phyloP scores from a whole-genome alignment of 2,329 filamentous ascomycete genomes.

The Diplodia mutila region DNA sequence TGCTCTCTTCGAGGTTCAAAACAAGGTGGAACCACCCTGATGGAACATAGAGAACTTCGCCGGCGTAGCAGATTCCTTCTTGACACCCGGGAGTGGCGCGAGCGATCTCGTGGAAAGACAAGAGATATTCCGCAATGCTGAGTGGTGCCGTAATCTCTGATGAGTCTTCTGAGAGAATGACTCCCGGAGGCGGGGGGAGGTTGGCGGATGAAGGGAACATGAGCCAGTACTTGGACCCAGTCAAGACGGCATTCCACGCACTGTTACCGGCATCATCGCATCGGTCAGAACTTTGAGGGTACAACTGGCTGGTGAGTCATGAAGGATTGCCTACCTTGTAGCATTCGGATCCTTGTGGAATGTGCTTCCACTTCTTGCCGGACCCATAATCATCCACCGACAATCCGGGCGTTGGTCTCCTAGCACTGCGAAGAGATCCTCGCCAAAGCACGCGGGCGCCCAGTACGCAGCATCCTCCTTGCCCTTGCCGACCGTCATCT shows the following conservation, averaged over 20 bases:
- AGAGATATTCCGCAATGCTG: constrained; percentile 94
- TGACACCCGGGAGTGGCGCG: constrained; percentile 74
- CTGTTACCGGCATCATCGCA: no score
- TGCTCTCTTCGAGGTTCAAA: constrained; percentile 80
- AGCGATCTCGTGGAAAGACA: constrained; percentile 86
- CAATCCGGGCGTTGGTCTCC: constrained; percentile 80
- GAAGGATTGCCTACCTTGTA: constrained; percentile 41
- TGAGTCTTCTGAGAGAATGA: constrained; percentile 85
- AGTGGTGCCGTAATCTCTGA: constrained; percentile 92
- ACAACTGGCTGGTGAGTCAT: neutral
- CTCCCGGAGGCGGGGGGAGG: constrained; percentile 75
- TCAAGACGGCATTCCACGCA: constrained; percentile 93
- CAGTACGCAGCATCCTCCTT: constrained; percentile 65
- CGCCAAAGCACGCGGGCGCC: constrained; percentile 81
- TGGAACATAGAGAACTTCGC: constrained; percentile 90
- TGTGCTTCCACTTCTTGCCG: constrained; percentile 83
- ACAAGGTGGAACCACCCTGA: constrained; percentile 98
- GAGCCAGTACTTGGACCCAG: constrained; percentile 95
- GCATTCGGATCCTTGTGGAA: constrained; percentile 85
- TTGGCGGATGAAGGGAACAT: constrained; percentile 80
- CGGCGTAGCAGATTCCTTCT: constrained; percentile 81
- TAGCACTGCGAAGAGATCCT: constrained; percentile 82
- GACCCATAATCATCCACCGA: constrained; percentile 91
- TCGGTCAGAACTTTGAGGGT: neutral
- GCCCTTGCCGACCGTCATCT: constrained; percentile 62